A percentile compares a stretch with the other conserved stretches of the same genome.
phyloP scores from a whole-genome alignment of 1,139 yeast genomes.

The Yamadazyma pseudoaaseri region DNA sequence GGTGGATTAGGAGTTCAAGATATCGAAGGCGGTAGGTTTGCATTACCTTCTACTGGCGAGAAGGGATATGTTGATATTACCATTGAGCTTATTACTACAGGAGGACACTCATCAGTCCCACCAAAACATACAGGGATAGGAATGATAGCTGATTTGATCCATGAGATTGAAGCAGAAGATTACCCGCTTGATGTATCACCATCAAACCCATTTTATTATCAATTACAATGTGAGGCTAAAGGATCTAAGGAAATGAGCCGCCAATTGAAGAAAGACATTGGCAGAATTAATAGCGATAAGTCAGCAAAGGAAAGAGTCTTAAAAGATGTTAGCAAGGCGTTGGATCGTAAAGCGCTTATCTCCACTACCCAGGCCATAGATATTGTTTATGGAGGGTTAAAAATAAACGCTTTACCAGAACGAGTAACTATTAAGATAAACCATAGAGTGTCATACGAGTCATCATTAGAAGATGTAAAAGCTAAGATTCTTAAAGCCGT shows the following conservation, averaged over 20 bases:
- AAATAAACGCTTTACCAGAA: slow-evolving; percentile 38
- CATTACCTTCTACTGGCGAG: slow-evolving; percentile 51
- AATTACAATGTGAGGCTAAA: slow-evolving; percentile 41
- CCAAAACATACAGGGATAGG: slow-evolving; percentile 47
- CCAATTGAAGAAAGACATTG: slow-evolving; percentile 19
- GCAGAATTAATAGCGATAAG: slow-evolving; percentile 24
- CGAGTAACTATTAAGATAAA: slow-evolving; percentile 26
- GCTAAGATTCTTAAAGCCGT: slow-evolving; percentile 23
- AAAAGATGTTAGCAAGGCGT: slow-evolving; percentile 13
- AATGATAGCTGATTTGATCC: slow-evolving; percentile 34
- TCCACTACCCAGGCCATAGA: slow-evolving; percentile 37
- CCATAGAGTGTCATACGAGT: slow-evolving; percentile 33
- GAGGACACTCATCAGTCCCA: slow-evolving; percentile 48
- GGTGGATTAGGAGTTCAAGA: slow-evolving; percentile 35
- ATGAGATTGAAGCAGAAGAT: slow-evolving; percentile 29
- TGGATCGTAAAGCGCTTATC: slow-evolving; percentile 23
- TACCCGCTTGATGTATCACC: slow-evolving; percentile 33
- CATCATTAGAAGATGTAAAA: slow-evolving; percentile 21
- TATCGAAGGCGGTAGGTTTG: slow-evolving; percentile 43
- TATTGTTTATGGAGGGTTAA: slow-evolving; percentile 33
- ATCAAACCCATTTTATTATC: slow-evolving; percentile 37
- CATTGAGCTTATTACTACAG: slow-evolving; percentile 37
- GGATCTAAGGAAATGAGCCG: slow-evolving; percentile 23
- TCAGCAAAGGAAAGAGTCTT: slow-evolving; percentile 25
- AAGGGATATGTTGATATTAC: slow-evolving; percentile 37